These are phyloP conservation scores for Phaeodactylum tricornutum DNA, from an alignment of 108 stramenopile species.

Conservation along the genomic window DNA sequence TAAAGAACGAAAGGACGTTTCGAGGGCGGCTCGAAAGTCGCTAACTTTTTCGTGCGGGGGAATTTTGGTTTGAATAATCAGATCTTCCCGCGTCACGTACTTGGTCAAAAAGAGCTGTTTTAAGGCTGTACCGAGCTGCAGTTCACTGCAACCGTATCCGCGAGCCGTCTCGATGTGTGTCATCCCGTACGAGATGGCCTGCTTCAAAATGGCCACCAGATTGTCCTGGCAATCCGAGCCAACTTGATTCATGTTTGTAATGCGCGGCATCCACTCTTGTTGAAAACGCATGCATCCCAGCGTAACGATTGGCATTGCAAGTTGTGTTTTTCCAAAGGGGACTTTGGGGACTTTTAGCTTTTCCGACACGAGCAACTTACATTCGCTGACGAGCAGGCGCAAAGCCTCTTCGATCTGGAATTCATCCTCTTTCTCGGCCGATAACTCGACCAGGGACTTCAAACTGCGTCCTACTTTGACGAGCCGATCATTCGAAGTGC, in stretches of 20 bases:
- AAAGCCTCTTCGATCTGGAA: conserved; percentile 22
- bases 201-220: conserved; percentile 45
- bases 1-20: conserved; percentile 40
- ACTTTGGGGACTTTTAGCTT: conserved; percentile 45
- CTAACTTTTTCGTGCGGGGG: conserved; percentile 20
- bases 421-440: conserved; percentile 9
- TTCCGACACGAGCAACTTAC: conserved; percentile 19
- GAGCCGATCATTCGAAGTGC: conserved; percentile 49
- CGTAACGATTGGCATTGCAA: conserved; percentile 82
- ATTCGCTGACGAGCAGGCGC: conserved; percentile 33
- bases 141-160: conserved; percentile 70
- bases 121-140: conserved; percentile 71
- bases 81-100: conserved; percentile 56
- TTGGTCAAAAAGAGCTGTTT: conserved; percentile 54
- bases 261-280: conserved; percentile 55
- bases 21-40: conserved; percentile 44
- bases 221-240: conserved; percentile 65
- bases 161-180: conserved; percentile 90
- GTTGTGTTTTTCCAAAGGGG: conserved; percentile 74
- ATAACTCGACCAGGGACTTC: conserved; percentile 21
- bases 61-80: conserved; percentile 88
- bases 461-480: conserved; percentile 59
- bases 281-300: conserved; percentile 91
- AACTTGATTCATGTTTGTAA: conserved; percentile 32
- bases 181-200: conserved; percentile 68